These are phyloP conservation scores for Raphanus raphanistrum DNA, from an alignment of 345 rosid species.

Conservation along the genomic window DNA sequence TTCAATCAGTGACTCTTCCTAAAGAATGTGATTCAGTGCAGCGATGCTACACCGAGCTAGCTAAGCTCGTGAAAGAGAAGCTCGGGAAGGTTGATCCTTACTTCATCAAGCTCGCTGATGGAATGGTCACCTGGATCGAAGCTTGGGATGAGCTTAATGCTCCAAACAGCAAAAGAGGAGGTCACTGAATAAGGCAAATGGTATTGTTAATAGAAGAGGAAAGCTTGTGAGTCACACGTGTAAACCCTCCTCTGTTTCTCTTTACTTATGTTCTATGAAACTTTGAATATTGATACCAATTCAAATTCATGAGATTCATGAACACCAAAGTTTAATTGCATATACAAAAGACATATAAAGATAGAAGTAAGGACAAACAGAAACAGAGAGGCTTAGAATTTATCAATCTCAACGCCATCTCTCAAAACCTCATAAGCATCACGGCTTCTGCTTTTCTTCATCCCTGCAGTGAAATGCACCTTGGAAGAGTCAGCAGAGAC, in stretches of 20 bases:
- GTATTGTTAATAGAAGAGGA: constrained; percentile 5
- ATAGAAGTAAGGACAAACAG: constrained; percentile 17
- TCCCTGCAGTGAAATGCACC: constrained; percentile 88
- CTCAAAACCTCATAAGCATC: constrained; percentile 64
- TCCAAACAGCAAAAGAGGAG: neutral
- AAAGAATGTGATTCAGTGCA: constrained; percentile 72
- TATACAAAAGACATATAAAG: neutral
- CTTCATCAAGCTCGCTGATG: constrained; percentile 69
- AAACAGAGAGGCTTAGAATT: constrained; percentile 45
- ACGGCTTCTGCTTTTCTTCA: constrained; percentile 79
- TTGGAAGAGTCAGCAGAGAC: constrained; percentile 78
- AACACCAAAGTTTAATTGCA: constrained; percentile 3
- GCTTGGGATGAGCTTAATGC: constrained; percentile 89
- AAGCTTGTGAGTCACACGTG: constrained; percentile 1
- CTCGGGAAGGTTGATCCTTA: constrained; percentile 73
- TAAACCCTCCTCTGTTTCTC: constrained; percentile 2
- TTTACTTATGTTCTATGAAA: neutral
- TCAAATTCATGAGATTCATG: constrained; percentile 5
- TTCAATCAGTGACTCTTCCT: constrained; percentile 60
- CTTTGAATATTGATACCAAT: neutral
- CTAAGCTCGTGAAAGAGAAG: constrained; percentile 68
- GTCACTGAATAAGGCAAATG: too few species aligned
- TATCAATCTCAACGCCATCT: constrained; percentile 63
- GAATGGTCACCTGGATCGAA: constrained; percentile 84
- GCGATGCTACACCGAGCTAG: constrained; percentile 69